Evolutionary conservation across 495 filamentous ascomycete genomes (phyloP).

Genomic region (Tuber microsphaerosporum): DNA sequence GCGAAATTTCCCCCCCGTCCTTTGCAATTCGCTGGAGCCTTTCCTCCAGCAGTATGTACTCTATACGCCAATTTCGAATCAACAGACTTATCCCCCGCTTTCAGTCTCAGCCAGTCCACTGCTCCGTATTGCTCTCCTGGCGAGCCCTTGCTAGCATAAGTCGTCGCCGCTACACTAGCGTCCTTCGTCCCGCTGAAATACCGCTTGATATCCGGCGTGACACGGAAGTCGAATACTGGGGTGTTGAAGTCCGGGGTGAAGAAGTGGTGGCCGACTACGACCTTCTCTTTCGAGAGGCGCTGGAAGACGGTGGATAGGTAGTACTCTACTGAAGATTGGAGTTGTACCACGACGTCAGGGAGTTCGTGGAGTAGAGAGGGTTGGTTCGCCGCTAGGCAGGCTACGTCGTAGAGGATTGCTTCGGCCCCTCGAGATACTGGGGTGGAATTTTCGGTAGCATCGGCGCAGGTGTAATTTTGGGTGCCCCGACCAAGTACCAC

Average conservation of each 20-base stretch:
- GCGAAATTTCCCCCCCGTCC: constrained; percentile 57
- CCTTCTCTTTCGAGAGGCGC: constrained; percentile 49
- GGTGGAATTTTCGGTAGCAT: constrained; percentile 49
- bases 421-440: constrained; percentile 68
- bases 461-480: constrained; percentile 84
- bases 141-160: constrained; percentile 50
- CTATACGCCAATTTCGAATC: constrained; percentile 69
- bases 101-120: constrained; percentile 66
- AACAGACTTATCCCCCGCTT: constrained; percentile 47
- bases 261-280: constrained; percentile 67
- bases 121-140: constrained; percentile 52
- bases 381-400: constrained; percentile 63
- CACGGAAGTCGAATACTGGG: constrained; percentile 73
- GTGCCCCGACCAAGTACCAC: constrained; percentile 81
- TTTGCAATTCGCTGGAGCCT: constrained; percentile 65
- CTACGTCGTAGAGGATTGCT: constrained; percentile 80
- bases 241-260: constrained; percentile 61
- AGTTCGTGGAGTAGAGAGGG: constrained; percentile 57
- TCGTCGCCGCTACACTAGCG: constrained; percentile 53
- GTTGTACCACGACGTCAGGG: constrained; percentile 52
- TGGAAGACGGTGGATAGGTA: constrained; percentile 40
- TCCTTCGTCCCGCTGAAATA: constrained; percentile 59
- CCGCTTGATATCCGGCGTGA: constrained; percentile 49
- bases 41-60: constrained; percentile 77
- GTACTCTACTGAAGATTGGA: constrained; percentile 46